Evolutionary conservation across 768 basidiomycete species (phyloP), one percentile per base, ranked within the genome.

Genomic region (Psilocybe tampanensis): DNA sequence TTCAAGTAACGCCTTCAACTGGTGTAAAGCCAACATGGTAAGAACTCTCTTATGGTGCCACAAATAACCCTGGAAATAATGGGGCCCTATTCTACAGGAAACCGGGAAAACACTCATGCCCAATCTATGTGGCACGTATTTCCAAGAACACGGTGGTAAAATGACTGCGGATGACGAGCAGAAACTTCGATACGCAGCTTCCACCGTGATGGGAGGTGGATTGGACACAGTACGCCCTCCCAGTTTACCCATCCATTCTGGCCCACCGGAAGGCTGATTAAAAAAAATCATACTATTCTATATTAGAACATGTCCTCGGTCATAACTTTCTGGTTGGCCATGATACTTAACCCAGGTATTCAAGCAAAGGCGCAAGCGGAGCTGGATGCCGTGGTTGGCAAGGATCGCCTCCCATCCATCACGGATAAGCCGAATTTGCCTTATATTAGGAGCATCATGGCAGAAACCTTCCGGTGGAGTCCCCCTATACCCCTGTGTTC

Each of bases 51-150:
- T 24, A 8, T 24, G 3, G 3, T 15, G 15, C 17, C 15, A 12
- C n/a, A 18, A 29, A 21, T n/a, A 23, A 3, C 18, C 34, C 36
- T 23, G 0, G 19, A 22, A 15, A 17, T 50, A 19, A 47, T 24
- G 15, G 11, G 24, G 29, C n/a, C 8, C 32, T 24, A 34, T 26
- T 22, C 50, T 13, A n/a, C 15, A 80, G 79, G 70, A 67, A 13
- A 64, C 64, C 17, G 77, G 78, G 1, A 69, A 66, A 6, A 76
- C 77, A 0, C 69, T 71, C 1, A 61, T 68, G 3, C 79, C 77
- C 66, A 18, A 66, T 70, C 45, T 64, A 76, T 1, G 74, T 73
- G 61, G 55, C 71, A 41, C 68, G 71, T 54, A 62, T 65, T n/a
- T 56, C 59, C 11, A 55, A 74, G 50, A 62, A 57, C 24, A 51